Evolutionary conservation across 148 eudicot species (phyloP).

Genomic region (Amaranthus hypochondriacus): DNA sequence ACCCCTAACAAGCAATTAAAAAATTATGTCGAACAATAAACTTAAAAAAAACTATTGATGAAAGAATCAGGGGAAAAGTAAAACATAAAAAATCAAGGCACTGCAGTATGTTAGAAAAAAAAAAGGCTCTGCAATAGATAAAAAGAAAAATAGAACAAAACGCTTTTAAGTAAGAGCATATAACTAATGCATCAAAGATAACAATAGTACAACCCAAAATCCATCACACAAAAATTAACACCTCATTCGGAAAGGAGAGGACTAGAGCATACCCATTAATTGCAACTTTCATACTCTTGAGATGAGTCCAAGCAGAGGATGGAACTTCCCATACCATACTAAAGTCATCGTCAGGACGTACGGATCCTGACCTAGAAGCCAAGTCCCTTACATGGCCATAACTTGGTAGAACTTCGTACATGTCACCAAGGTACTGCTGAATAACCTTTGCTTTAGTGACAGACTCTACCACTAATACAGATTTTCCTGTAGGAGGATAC

Average conservation of each 20-base stretch:
- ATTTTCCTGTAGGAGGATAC: slow-evolving; percentile 73
- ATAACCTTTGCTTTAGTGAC: slow-evolving; percentile 88
- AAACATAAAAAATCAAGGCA: neutral
- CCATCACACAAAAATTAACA: slow-evolving; percentile 3
- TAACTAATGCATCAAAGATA: slow-evolving; percentile 3
- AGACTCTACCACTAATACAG: slow-evolving; percentile 93
- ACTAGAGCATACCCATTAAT: slow-evolving; percentile 58
- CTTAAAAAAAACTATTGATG: neutral
- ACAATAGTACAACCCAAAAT: neutral
- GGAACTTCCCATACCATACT: slow-evolving; percentile 99
- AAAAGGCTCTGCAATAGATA: neutral
- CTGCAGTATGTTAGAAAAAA: no score
- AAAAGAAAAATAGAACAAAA: neutral
- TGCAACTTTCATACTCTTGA: slow-evolving; percentile 90
- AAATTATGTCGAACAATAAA: neutral
- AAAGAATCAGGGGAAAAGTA: neutral
- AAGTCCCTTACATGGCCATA: slow-evolving; percentile 98
- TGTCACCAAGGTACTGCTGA: slow-evolving; percentile 94
- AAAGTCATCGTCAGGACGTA: slow-evolving; percentile 87
- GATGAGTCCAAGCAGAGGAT: slow-evolving; percentile 93
- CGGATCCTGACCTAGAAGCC: slow-evolving; percentile 96
- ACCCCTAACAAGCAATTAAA: neutral
- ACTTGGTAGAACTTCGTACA: slow-evolving; percentile 93
- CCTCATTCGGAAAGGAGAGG: neutral
- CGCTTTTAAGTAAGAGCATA: neutral